Conservation (phyloP, 2,329 filamentous ascomycete species). For the Colletotrichum neosansevieriae region DNA sequence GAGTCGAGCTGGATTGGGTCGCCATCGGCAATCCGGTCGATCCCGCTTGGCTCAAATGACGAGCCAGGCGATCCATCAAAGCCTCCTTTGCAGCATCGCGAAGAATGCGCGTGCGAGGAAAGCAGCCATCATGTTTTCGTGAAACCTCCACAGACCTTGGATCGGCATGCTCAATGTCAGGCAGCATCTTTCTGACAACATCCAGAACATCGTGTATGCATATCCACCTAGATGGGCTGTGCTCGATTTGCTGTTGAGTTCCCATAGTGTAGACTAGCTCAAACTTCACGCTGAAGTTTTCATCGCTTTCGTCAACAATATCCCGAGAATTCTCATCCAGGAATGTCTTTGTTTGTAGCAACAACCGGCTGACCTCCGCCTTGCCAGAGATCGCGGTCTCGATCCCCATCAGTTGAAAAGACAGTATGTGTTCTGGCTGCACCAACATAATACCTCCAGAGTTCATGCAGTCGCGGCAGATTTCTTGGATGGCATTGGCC, state of each 20-base stretch:
- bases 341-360: slow-evolving; percentile 58
- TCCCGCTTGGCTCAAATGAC: slow-evolving; percentile 57
- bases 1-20: slow-evolving; percentile 47
- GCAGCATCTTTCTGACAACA: slow-evolving; percentile 51
- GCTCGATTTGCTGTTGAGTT: slow-evolving; percentile 60
- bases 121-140: slow-evolving; percentile 48
- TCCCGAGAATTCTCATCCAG: slow-evolving; percentile 62
- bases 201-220: slow-evolving; percentile 65
- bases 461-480: slow-evolving; percentile 60
- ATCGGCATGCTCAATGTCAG: slow-evolving; percentile 45
- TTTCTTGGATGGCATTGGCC: slow-evolving; percentile 50
- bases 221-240: slow-evolving; percentile 67
- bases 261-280: slow-evolving; percentile 75
- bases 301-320: slow-evolving; percentile 75
- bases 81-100: slow-evolving; percentile 45
- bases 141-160: slow-evolving; percentile 59
- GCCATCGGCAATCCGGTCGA: slow-evolving; percentile 56
- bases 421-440: slow-evolving; percentile 74
- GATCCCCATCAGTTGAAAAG: slow-evolving; percentile 71
- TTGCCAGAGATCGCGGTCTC: slow-evolving; percentile 57
- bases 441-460: slow-evolving; percentile 68
- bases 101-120: slow-evolving; percentile 64
- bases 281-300: slow-evolving; percentile 70
- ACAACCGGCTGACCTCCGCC: slow-evolving; percentile 44
- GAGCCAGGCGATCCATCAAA: slow-evolving; percentile 51